Conservation (phyloP, 768 basidiomycete genomes). For the Imleria badia region DNA sequence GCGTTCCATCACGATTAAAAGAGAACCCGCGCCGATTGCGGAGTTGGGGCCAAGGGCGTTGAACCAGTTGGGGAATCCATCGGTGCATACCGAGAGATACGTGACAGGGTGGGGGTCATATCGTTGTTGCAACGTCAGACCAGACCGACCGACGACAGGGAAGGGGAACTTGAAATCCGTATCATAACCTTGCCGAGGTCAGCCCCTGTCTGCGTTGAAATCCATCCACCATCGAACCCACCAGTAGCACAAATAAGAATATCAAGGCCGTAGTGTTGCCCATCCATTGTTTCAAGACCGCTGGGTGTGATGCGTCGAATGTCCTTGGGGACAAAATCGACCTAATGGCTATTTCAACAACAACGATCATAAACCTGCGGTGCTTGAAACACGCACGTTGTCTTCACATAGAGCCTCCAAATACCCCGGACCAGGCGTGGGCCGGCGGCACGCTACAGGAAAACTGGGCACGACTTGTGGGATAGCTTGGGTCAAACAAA, state of each 20-base stretch:
- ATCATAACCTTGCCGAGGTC: constrained; percentile 37
- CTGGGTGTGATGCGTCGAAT: constrained; percentile 51
- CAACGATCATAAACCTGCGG: neutral
- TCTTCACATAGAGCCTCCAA: constrained; percentile 63
- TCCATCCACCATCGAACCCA: neutral
- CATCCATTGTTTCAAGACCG: constrained; percentile 59
- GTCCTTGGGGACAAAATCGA: constrained; percentile 49
- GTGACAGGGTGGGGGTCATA: constrained; percentile 55
- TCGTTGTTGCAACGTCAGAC: constrained; percentile 50
- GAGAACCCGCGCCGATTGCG: constrained; percentile 51
- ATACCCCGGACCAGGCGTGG: constrained; percentile 69
- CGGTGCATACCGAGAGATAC: constrained; percentile 58
- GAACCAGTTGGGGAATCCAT: constrained; percentile 74
- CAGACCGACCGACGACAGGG: constrained; percentile 53
- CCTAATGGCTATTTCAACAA: neutral
- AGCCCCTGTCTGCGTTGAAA: neutral
- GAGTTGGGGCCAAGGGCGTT: constrained; percentile 56
- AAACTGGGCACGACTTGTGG: constrained; percentile 53
- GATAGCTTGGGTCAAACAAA: neutral
- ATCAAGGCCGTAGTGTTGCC: constrained; percentile 53
- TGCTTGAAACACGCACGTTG: constrained; percentile 37
- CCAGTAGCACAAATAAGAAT: constrained; percentile 65
- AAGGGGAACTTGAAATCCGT: constrained; percentile 48
- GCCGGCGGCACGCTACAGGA: constrained; percentile 56
- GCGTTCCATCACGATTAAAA: constrained; percentile 55